Base-by-base conservation (phyloP, 352 stramenopile species). In the Pythium aristosporum region DNA sequence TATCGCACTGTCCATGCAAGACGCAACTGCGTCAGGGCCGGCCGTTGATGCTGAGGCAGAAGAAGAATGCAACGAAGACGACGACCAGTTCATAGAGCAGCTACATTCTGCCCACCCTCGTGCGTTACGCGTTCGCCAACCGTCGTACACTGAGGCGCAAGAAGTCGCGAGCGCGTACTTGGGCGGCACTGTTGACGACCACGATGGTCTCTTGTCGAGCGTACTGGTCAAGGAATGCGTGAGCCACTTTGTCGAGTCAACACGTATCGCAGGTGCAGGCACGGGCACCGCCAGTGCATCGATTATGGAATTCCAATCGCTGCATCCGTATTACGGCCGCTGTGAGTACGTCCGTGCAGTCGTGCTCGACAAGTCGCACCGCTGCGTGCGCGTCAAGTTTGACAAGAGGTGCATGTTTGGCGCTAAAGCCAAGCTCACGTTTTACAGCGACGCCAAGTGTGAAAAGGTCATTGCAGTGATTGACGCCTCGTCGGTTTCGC, bases 211-310 rank as follows among this genome's bases (percentile, higher is more conserved):
- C 8, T 66, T 94, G 11, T 90, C 82, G 4, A 89, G 75, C 58
- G 78, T 94, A 6, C 60, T 96, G 7, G 82, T 96, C 12, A 81
- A 92, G 48, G 87, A 96, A 47, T 96, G 87, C 51, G 83, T 94
- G 28, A 88, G 71, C 51, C 87, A 96, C 54, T 92, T 96, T 63
- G 79, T 92, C 18, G 77, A 89, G 48, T 94, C 87, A 1, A 94
- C 87, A 9, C 72, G 76, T 28, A 80, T 92, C 43, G 87, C 86
- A 30, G 73, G 79, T 28, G 74, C 90, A 53, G 85, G 80, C 13
- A 48, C 61, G 0, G 53, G 47, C 16, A 15, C 2, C 23, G 8
- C 1, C 50, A 18, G 5, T 13, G 62, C 16, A 55, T 76, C 23
- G 3, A 18, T 36, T 5, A 3, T 73, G 9, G 87, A 94, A 46